These are phyloP conservation scores for Phytophthora pinifolia DNA, from an alignment of 352 stramenopile genomes.

Conservation along the genomic window DNA sequence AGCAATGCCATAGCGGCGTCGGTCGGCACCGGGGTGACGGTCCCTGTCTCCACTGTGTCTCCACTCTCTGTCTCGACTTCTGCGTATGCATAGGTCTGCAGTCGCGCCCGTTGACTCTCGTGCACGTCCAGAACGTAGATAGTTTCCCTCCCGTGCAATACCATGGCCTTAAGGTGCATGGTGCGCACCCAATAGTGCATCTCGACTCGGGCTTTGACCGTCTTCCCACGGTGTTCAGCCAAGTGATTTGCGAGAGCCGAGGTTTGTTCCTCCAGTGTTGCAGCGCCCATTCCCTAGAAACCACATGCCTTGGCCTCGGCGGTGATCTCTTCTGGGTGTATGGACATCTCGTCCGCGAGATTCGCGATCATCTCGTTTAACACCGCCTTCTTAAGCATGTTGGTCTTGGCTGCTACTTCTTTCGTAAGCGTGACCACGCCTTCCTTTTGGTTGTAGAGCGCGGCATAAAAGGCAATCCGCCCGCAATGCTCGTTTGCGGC, in stretches of 20 bases:
- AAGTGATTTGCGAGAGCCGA: slow-evolving; percentile 1
- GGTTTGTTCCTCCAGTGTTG: background rate
- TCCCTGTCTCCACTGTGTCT: background rate
- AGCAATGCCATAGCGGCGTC: background rate
- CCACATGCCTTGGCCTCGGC: no score
- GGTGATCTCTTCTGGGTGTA: no score
- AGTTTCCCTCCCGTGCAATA: background rate
- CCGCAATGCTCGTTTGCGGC: no score
- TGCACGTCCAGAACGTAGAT: background rate
- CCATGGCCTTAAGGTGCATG: slow-evolving; percentile 2
- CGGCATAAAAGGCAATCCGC: no score
- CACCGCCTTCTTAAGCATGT: no score
- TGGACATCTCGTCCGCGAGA: no score
- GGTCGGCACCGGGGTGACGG: background rate
- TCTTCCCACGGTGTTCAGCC: background rate
- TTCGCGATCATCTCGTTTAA: no score
- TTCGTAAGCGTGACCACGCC: no score
- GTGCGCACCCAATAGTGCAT: background rate
- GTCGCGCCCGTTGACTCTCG: background rate
- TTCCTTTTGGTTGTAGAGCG: no score
- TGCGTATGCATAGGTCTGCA: slow-evolving; percentile 2
- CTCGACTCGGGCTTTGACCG: background rate
- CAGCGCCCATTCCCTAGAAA: no score
- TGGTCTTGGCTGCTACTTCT: no score
- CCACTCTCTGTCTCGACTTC: background rate